Evolutionary conservation across 129 eudicot genomes (phyloP).

Genomic region (Heracleum sosnowskyi): DNA sequence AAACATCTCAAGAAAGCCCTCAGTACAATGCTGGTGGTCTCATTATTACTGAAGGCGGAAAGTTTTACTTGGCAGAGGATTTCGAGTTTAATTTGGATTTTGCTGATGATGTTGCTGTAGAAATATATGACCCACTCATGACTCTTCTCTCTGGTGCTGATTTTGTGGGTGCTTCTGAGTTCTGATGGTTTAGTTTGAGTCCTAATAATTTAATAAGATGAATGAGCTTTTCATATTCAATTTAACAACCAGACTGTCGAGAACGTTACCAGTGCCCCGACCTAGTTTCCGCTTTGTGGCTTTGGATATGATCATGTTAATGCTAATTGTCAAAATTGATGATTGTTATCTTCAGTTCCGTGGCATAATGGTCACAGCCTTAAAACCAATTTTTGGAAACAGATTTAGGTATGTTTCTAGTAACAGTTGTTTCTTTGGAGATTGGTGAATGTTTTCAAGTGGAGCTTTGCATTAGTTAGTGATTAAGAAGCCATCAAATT

Average conservation of each 20-base stretch:
- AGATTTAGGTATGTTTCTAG: not conserved
- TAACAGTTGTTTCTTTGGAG: not conserved
- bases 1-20: not conserved
- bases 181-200: slow-evolving; percentile 19
- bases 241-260: not conserved
- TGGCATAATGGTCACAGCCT: not conserved
- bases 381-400: not conserved
- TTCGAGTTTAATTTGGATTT: not conserved
- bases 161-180: slow-evolving; percentile 16
- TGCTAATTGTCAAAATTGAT: not conserved
- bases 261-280: not conserved
- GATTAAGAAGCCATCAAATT: not conserved
- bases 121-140: not conserved
- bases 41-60: not conserved
- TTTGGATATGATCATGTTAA: not conserved
- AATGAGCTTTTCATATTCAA: not conserved
- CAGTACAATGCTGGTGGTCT: not conserved
- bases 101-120: not conserved
- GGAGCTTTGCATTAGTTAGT: not conserved
- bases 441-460: not conserved
- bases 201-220: slow-evolving; percentile 3
- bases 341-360: too few species aligned
- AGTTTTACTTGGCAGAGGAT: not conserved
- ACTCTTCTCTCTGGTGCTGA: not conserved
- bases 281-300: not conserved